Evolutionary conservation across 1,139 yeast species (phyloP).

Genomic region (Taiozyma sp.): DNA sequence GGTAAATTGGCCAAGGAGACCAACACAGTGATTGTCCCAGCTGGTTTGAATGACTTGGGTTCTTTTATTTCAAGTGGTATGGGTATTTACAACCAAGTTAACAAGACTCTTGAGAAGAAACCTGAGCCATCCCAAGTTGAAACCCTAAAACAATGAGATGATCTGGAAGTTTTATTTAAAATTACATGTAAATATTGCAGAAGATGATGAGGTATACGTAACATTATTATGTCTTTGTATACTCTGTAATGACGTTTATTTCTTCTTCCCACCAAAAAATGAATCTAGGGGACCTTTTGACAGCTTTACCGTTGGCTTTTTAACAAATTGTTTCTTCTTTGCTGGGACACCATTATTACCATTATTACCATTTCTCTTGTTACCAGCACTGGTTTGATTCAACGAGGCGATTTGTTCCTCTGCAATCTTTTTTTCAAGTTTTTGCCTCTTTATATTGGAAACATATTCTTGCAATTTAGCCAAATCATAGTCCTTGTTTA

Average conservation of each 20-base stretch:
- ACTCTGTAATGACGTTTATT: not conserved
- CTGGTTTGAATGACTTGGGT: constrained; percentile 72
- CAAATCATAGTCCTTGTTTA: constrained; percentile 26
- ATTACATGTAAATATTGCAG: not conserved
- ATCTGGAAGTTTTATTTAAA: not conserved
- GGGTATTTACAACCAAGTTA: constrained; percentile 62
- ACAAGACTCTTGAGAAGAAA: constrained; percentile 7
- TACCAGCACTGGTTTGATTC: constrained; percentile 24
- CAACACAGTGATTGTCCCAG: constrained; percentile 74
- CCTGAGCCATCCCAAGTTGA: constrained; percentile 1
- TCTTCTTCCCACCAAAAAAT: constrained; percentile 17
- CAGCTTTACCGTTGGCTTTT: constrained; percentile 30
- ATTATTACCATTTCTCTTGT: constrained; percentile 22
- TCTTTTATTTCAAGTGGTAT: constrained; percentile 74
- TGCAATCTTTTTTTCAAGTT: constrained; percentile 26
- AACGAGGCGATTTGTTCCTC: constrained; percentile 32
- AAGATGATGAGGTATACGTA: too few relatives aligned
- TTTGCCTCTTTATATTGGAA: constrained; percentile 27
- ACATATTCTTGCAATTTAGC: constrained; percentile 30
- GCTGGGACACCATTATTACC: constrained; percentile 36
- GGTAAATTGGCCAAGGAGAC: constrained; percentile 80
- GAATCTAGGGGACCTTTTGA: constrained; percentile 23
- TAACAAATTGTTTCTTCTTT: constrained; percentile 42
- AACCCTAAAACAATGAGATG: not conserved
- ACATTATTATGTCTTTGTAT: not conserved